Conservation (phyloP, 2,329 filamentous ascomycete genomes). For the Lachnellula hyalina region DNA sequence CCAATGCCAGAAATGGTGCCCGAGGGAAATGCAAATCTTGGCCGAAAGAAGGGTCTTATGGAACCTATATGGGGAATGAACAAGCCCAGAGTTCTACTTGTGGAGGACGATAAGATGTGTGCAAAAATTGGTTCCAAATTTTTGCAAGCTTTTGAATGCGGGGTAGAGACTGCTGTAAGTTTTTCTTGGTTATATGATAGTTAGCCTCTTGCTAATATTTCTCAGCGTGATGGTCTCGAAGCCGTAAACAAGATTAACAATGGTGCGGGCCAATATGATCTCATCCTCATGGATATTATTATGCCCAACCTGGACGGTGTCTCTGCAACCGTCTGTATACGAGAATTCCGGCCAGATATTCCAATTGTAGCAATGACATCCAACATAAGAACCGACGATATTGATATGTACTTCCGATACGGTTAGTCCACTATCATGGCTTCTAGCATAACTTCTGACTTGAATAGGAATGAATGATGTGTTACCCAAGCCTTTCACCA, state of each 20-base stretch:
- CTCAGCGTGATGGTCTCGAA: conserved; percentile 76
- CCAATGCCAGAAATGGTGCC: conserved; percentile 41
- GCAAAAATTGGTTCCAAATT: conserved; percentile 65
- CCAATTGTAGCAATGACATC: conserved; percentile 99
- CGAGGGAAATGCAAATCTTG: conserved; percentile 36
- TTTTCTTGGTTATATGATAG: neutral
- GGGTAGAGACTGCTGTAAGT: conserved; percentile 62
- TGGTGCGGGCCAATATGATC: conserved; percentile 46
- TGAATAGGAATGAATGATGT: conserved; percentile 90
- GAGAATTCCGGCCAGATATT: conserved; percentile 73
- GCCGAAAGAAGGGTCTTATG: conserved; percentile 30
- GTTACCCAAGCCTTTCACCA: conserved; percentile 92
- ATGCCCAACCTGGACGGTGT: conserved; percentile 97
- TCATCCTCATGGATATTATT: conserved; percentile 89
- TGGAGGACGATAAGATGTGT: conserved; percentile 73
- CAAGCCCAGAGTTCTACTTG: conserved; percentile 78
- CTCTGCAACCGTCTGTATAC: conserved; percentile 87
- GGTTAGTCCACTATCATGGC: conserved; percentile 52
- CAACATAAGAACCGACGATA: conserved; percentile 93
- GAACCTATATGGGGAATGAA: conserved; percentile 52
- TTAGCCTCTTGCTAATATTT: conserved; percentile 19
- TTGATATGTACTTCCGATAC: conserved; percentile 94
- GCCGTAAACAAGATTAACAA: conserved; percentile 78
- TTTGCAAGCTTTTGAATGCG: conserved; percentile 58
- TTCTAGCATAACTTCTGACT: conserved; percentile 28